Evolutionary conservation across 371 early-diverging fungal genomes (phyloP), one percentile per base, ranked within the genome.

Genomic region (Syncephalastrum sp.): DNA sequence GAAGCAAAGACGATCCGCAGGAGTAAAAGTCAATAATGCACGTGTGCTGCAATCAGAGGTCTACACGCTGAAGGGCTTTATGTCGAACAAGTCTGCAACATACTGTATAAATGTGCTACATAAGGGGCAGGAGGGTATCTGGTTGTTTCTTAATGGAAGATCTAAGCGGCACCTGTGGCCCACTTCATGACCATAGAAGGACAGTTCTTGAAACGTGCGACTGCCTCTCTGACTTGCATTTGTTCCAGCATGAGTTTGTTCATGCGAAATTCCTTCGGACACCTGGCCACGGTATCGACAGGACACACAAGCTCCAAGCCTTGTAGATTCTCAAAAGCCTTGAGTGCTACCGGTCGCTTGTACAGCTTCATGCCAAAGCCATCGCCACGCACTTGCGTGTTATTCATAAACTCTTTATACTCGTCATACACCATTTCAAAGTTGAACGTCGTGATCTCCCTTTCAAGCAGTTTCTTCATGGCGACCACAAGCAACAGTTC

Each of bases 391-490:
- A 76, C 66, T 42, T 82, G 75, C 3, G 82, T 67, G 55, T 63
- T 63, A 45, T 79, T 83, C 85, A 88, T 81, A 58, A 94, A 92
- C 3, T 89, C 86, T 50, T 87, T 87, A 75, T 93, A 95, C 70
- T 90, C 93, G 53, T 95, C 91, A 65, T 92, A 93, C 1, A 93
- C 85, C 93, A 95, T 95, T 65, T 91, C 93, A 76, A 96, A 96
- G 63, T 95, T 96, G 66, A 93, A 93, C 15, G 77, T 73, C n/a
- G 65, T 65, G 16, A 79, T 81, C 21, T 90, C 87, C 17, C 81
- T 81, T 33, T 82, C 83, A 17, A 84, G 57, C 44, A 91, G 57
- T 27, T 89, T 84, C 58, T 86, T 86, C 81, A 91, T 91, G 6
- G 92, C 84, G 38, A 94, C 82, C 33, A 96, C 76, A 19, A 96